Base-by-base conservation (phyloP, 768 basidiomycete genomes). In the Tylopilus cervinicoccineus region DNA sequence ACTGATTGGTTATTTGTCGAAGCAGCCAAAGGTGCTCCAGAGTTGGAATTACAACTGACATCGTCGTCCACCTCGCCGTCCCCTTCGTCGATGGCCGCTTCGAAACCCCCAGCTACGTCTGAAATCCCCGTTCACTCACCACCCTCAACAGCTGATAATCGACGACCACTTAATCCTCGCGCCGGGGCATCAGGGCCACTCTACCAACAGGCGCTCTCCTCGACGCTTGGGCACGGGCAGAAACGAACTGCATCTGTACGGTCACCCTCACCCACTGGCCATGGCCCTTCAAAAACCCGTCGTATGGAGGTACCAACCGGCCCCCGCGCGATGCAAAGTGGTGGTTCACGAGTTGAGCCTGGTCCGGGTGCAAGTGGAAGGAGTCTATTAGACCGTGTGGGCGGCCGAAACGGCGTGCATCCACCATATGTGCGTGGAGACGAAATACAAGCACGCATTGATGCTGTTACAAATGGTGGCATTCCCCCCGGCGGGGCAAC, bases 1-100 rank as follows among this genome's bases (percentile, higher is more conserved):
- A 92, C 90, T 27, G 83, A 87, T 48, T 95, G 92, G 92, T 70
- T 96, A 19, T 96, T 95, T 61, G 69, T 70, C 28, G 87, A 88
- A 63, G 88, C 88, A 19, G 79, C 79, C 3, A 88, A 86, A 64
- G 85, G 84, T 44, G 78, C 76, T 20, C 70, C 76, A 6, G 82
- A 79, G 50, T 64, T 76, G 4, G 78, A 80, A 26, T 59, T 69
- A 29, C 70, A 70, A 50, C 45, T 70, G 38, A 61, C 71, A 53
- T 47, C 59, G 27, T 47, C 62, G 31, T 51, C 70, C 36, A 58
- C 60, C 20, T 57, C 69, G 28, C 31, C 56, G 20, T n/a, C 60
- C 20, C 38, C 46, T 20, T 3, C 63, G 52, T 45, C 64, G 52
- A 40, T 60, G 59, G 10, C 53, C 58, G 28, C 60, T 45, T 38